phyloP scores from a whole-genome alignment of 805 yeast species.

The Priceomyces melissophilus region DNA sequence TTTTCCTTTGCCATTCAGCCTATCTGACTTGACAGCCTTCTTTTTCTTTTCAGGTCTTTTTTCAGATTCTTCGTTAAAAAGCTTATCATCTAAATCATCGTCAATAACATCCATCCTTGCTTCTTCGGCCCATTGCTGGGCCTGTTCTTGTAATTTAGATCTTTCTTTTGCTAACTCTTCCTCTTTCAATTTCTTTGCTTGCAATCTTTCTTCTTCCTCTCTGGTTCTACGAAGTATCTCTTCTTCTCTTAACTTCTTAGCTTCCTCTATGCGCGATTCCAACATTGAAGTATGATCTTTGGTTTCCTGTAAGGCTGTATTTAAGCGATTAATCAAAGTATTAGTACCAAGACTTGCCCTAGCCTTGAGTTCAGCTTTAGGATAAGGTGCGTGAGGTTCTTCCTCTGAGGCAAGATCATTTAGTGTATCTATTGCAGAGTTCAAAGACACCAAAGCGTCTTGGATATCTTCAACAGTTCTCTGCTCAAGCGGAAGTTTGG shows the following conservation, averaged over 20 bases:
- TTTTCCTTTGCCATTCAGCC: slow-evolving; percentile 29
- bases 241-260: slow-evolving; percentile 61
- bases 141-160: slow-evolving; percentile 49
- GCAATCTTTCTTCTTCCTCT: slow-evolving; percentile 38
- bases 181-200: slow-evolving; percentile 44
- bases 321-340: slow-evolving; percentile 70
- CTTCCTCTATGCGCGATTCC: slow-evolving; percentile 65
- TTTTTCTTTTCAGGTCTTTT: slow-evolving; percentile 30
- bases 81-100: slow-evolving; percentile 34
- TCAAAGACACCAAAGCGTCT: slow-evolving; percentile 51
- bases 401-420: slow-evolving; percentile 53
- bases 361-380: slow-evolving; percentile 73
- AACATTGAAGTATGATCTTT: slow-evolving; percentile 57
- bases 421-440: slow-evolving; percentile 59
- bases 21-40: slow-evolving; percentile 21
- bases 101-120: slow-evolving; percentile 31
- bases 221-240: slow-evolving; percentile 40
- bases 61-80: slow-evolving; percentile 44
- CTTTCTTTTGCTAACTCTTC: slow-evolving; percentile 45
- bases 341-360: slow-evolving; percentile 84
- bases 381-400: slow-evolving; percentile 66
- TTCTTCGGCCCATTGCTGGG: slow-evolving; percentile 47
- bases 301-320: slow-evolving; percentile 69
- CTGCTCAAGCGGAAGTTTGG: slow-evolving; percentile 54
- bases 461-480: slow-evolving; percentile 64